Evolutionary conservation across 306 rosid species (phyloP).

Genomic region (Vigna radiata): DNA sequence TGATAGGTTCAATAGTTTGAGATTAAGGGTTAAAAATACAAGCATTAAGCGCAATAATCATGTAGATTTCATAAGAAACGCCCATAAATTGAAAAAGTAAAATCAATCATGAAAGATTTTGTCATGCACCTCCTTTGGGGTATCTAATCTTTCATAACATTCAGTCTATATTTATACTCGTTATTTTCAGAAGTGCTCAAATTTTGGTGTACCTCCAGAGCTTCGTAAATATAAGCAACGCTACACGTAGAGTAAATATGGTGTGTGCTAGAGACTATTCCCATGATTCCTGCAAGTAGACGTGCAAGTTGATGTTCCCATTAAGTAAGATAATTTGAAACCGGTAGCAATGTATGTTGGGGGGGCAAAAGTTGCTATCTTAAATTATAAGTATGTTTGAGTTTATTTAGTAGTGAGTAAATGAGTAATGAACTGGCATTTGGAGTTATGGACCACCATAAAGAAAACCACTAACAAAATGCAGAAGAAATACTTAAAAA

Average conservation of each 20-base stretch:
- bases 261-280: too few relatives aligned
- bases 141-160: background rate
- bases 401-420: background rate
- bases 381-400: background rate
- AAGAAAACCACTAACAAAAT: conserved; percentile 31
- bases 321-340: background rate
- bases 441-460: conserved; percentile 42
- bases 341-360: background rate
- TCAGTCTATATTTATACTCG: background rate
- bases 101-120: background rate
- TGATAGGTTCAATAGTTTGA: background rate
- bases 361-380: conserved; percentile 19
- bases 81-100: background rate
- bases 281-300: conserved; percentile 32
- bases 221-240: background rate
- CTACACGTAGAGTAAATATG: too few relatives aligned
- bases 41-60: background rate
- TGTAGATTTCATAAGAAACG: background rate
- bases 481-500: background rate
- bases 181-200: background rate
- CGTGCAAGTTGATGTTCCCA: conserved; percentile 35
- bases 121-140: background rate
- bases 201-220: background rate
- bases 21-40: background rate
- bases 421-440: background rate